Evolutionary conservation across 352 stramenopile genomes (phyloP), one percentile per base, ranked within the genome.

Genomic region (Pythium sukuiense): DNA sequence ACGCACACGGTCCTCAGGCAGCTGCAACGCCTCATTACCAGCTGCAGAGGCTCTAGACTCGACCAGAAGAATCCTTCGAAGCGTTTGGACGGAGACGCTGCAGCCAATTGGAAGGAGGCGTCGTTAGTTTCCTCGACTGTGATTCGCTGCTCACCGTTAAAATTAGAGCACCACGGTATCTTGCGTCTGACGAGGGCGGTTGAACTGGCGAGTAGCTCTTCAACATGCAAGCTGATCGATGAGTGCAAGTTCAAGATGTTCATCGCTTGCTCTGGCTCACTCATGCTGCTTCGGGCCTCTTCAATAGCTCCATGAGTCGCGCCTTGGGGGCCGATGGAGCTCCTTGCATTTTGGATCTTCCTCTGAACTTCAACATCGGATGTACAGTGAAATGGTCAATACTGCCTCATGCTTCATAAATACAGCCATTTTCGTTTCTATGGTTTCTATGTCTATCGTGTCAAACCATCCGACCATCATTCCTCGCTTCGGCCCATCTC

Each of bases 171-270:
- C 14, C 26, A 27, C 39, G 30, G 35, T 39, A 35, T 24, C 32
- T 5, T 35, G 16, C 35, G 37, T 53, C 37, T 54, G 56, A 53
- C 37, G 39, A 39, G 39, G 37, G 18, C 39, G n/a, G 39, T 27
- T 53, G 56, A 62, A 62, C 56, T 55, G 41, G 56, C 43, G 43
- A 54, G 56, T 16, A 39, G 56, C 56, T 55, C 56, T 18, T 20
- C 29, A 63, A 63, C 57, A 46, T 63, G 26, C 27, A 48, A 20
- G 33, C 20, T 7, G 4, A 32, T 32, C 2, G 1, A 8, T 5
- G 14, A 49, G 18, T 20, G 6, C 43, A 50, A 29, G 18, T 13
- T 50, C 43, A 12, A 49, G 14, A 18, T 41, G 35, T 3, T 16
- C 35, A 2, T 41, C 32, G 32, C 32, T 5, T 9, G 32, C 32